Base-by-base conservation (phyloP, 306 rosid genomes). In the Quercus ilex region DNA sequence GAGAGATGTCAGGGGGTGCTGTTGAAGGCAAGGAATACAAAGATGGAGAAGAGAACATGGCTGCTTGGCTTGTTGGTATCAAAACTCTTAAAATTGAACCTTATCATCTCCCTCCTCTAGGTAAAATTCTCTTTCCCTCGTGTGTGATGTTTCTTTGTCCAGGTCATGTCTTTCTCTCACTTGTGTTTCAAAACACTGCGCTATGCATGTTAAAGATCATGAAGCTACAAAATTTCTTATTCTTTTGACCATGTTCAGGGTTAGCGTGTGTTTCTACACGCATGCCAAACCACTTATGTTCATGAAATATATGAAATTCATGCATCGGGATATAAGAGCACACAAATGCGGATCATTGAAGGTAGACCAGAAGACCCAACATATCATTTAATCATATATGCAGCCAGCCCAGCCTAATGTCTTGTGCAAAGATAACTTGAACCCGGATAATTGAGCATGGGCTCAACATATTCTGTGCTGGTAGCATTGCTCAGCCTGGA, bases 51-150 rank as follows among this genome's bases (percentile, higher is more conserved):
- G 41, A n/a, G 33, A 80, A 81, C 72, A 69, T 75, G 84, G 84
- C 80, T 43, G 84, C 80, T 75, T 81, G 84, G 84, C 72, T 81
- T 81, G 77, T 81, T 59, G 82, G 60, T 3, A 71, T 81, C 14
- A 75, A 59, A 77, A 73, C 55, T 57, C 71, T 73, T 35, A 13
- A 59, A 59, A 57, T 67, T 65, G 69, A 78, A 73, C 79, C 81
- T 3, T 74, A 60, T 67, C 75, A 77, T 55, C 76, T 80, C 60
- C 83, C 83, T 68, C 46, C 79, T 55, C 60, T 74, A 12, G 79
- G 83, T 74, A 25, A 21, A 63, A 5, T 35, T 30, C 15, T 20
- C 74, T 53, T 21, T 72, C 38, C 46, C 25, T 23, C 5, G 41
- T 5, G 9, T 26, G 21, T 4, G 41, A 17, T 19, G 38, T 41